Evolutionary conservation across 768 basidiomycete genomes (phyloP).

Genomic region (Pleurotus pulmonarius): DNA sequence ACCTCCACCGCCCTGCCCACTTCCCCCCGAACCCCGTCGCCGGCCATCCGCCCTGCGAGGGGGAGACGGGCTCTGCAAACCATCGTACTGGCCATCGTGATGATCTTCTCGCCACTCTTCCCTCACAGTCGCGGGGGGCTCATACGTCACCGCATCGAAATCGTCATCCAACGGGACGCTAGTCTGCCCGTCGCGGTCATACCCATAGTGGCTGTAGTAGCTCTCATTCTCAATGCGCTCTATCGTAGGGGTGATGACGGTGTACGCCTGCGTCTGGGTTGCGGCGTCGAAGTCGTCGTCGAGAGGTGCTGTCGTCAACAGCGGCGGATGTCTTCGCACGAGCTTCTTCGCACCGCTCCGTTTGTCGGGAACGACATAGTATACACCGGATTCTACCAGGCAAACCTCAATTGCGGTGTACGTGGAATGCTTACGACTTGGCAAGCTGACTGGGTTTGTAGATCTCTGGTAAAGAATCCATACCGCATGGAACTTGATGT

Average conservation of each 20-base stretch:
- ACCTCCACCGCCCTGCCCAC: background rate
- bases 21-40: background rate
- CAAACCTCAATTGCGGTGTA: background rate
- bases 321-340: slow-evolving; percentile 32
- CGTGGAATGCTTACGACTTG: no score
- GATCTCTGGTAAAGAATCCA: no score
- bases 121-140: slow-evolving; percentile 10
- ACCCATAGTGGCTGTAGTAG: slow-evolving; percentile 7
- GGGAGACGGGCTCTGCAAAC: background rate
- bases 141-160: slow-evolving; percentile 31
- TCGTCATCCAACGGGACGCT: slow-evolving; percentile 32
- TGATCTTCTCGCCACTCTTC: background rate
- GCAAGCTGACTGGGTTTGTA: no score
- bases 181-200: slow-evolving; percentile 12
- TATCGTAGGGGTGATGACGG: slow-evolving; percentile 18
- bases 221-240: slow-evolving; percentile 8
- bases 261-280: slow-evolving; percentile 22
- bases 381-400: slow-evolving; percentile 29
- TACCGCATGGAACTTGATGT: no score
- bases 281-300: slow-evolving; percentile 38
- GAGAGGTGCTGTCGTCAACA: slow-evolving; percentile 34
- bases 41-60: background rate
- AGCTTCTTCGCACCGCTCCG: slow-evolving; percentile 28
- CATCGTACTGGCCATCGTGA: background rate
- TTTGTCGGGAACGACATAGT: slow-evolving; percentile 37